Base-by-base conservation (phyloP, 2,329 filamentous ascomycete species). In the Fusarium irregulare region DNA sequence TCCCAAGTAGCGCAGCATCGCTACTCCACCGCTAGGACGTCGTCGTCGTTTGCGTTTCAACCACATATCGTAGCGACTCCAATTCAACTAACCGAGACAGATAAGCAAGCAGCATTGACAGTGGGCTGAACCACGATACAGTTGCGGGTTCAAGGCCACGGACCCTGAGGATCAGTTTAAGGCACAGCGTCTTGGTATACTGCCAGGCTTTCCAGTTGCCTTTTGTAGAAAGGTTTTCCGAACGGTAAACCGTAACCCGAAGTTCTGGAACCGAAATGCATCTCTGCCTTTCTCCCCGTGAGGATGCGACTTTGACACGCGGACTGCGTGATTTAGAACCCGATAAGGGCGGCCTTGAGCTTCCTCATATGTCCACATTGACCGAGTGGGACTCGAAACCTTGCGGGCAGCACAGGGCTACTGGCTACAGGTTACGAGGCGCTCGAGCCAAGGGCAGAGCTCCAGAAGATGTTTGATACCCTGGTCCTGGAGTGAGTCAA, bases 311-410 rank as follows among this genome's bases (percentile, higher is more conserved):
- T 56, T 50, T 13, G 40, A 34, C 55, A 65, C 46, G 60, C 45
- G 32, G 28, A 51, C 49, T 51, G 54, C 49, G 49, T 49, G 49
- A 47, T 59, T 61, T 23, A 41, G 48, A 66, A 69, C 28, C 23
- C 40, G 18, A 37, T 23, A 30, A 12, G 13, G 56, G 57, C 23
- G 42, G 13, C 32, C 40, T 55, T 69, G 63, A 64, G 60, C 59
- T 72, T 70, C 56, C 66, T 74, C 66, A 70, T 75, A 71, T 58
- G 58, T 71, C 53, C 42, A 46, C 42, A 44, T 55, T 40, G 49
- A 44, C 67, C 54, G 51, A 60, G 56, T 46, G 47, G 45, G 42
- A 46, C 40, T 55, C 47, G 59, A 49, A 65, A 68, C 64, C 59
- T 57, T 59, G 63, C 50, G 12, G 37, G 20, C 27, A 46, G 47